Base-by-base conservation (phyloP, 192 early-diverging fungal genomes). In the Chytriomyces sp. region DNA sequence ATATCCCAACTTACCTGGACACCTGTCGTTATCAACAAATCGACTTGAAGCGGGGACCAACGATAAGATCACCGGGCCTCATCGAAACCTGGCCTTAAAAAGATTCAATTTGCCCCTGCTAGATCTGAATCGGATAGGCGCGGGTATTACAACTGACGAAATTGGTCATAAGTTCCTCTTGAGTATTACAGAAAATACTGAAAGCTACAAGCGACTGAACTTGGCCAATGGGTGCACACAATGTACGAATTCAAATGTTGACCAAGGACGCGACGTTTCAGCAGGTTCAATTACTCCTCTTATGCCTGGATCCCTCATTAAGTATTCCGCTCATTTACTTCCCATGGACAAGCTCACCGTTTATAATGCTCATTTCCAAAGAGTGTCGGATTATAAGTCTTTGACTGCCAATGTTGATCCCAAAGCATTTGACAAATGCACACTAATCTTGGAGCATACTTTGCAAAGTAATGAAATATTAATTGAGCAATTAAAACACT, bases 351-450 rank as follows among this genome's bases (percentile, higher is more conserved):
- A 54, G 40, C 61, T 74, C 17, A 22, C 34, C n/a, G 54, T 66
- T 4, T 65, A 55, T 52, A 32, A 64, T 41, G 28, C 28, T 1
- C 52, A 64, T 39, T 74, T 66, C 54, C 28, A 64, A 8, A 19
- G 26, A 31, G 73, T 41, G 6, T 8, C 22, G 38, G 14, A 25
- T 30, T 26, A 59, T 31, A 14, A 38, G 1, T 19, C 68, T 12
- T 39, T 70, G 19, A 25, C 39, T 36, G 68, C 26, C 5, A 38
- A 40, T 3, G 59, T 59, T 31, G 44, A 54, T 12, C 68, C 68
- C 34, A 70, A 57, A 38, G 53, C 74, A 31, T 75, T 70, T 52
- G 77, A 78, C 39, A 64, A 75, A 52, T 78, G 77, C 73, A 78
- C 77, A 0, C 28, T 78, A 5, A 54, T 78, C 7, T 12, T 78